Evolutionary conservation across 2,329 filamentous ascomycete species (phyloP), one percentile per base, ranked within the genome.

Genomic region (Alternaria brassicae): DNA sequence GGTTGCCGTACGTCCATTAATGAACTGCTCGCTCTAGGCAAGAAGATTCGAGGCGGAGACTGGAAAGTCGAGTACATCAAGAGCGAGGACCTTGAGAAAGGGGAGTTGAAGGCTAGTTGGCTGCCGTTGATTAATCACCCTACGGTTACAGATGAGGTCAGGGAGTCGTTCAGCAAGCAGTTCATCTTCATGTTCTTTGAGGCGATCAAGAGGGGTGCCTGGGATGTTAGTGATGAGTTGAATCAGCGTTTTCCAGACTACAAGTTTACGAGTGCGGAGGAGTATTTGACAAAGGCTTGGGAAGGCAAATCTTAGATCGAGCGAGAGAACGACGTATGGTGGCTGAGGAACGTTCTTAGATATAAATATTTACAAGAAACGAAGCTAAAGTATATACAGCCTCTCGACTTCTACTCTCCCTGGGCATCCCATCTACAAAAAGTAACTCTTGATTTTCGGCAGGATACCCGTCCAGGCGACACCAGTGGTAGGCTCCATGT

Each of bases 401-500:
- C 6, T n/a, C 10, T 17, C 34, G 19, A 37, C 6, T 4, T 9
- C 6, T 13, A 37, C n/a, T 17, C 34, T 5, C n/a, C n/a, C 15
- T n/a, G 19, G 8, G n/a, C 7, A 34, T 13, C 51, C 4, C 17
- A 9, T 44, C 45, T 61, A 67, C 27, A 67, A 53, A 37, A 78
- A 77, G 37, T 72, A 77, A 13, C 69, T 68, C 72, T 77, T 77
- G 41, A 78, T 77, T 65, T 74, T 63, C 2, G 76, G 74, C 58
- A 77, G 54, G 2, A 77, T 62, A 6, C 49, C 61, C 12, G 34
- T 68, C 72, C 81, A 84, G 6, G 80, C 82, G 15, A 67, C 61
- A 0, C 83, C 83, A 60, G 56, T 75, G 6, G 78, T 71, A 1
- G 84, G 84, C 77, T 86, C 84, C 67, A 86, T 79, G 44, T 69